phyloP scores from a whole-genome alignment of 495 filamentous ascomycete species.

The Daldinia bambusicola region DNA sequence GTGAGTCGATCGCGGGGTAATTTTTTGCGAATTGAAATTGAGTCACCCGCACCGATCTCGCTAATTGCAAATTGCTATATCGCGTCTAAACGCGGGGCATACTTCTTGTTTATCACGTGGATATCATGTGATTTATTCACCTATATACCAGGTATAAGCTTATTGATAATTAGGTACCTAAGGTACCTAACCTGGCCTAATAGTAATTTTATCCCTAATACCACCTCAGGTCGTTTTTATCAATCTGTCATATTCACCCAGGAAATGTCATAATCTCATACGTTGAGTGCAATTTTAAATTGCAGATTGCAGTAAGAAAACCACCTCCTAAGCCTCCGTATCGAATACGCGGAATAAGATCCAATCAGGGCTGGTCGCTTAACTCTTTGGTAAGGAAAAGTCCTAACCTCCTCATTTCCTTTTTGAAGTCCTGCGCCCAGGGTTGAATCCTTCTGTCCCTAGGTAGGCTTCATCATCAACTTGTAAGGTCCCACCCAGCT shows the following conservation, averaged over 20 bases:
- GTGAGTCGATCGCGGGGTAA: constrained; percentile 39
- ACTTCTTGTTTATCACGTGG: neutral
- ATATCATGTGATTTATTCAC: constrained; percentile 15
- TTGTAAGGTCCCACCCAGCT: constrained; percentile 31
- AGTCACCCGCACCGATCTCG: constrained; percentile 28
- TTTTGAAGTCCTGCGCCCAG: neutral
- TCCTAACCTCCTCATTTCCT: neutral
- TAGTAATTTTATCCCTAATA: too few species aligned
- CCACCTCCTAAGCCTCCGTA: neutral
- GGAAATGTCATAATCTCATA: neutral
- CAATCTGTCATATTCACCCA: neutral
- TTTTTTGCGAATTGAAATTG: constrained; percentile 32
- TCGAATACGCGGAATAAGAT: neutral
- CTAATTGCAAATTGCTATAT: constrained; percentile 27
- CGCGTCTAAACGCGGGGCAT: constrained; percentile 13
- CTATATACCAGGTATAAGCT: too few species aligned
- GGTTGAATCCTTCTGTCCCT: constrained; percentile 4
- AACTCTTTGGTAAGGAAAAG: neutral
- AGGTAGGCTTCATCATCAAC: constrained; percentile 18
- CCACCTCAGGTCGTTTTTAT: too few species aligned
- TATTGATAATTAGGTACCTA: too few species aligned
- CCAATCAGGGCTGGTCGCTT: neutral
- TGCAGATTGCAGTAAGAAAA: neutral
- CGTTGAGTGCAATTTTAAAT: neutral
- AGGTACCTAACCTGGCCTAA: neutral